Evolutionary conservation across 2,329 filamentous ascomycete genomes (phyloP), one percentile per base, ranked within the genome.

Genomic region (Coniella vitis): DNA sequence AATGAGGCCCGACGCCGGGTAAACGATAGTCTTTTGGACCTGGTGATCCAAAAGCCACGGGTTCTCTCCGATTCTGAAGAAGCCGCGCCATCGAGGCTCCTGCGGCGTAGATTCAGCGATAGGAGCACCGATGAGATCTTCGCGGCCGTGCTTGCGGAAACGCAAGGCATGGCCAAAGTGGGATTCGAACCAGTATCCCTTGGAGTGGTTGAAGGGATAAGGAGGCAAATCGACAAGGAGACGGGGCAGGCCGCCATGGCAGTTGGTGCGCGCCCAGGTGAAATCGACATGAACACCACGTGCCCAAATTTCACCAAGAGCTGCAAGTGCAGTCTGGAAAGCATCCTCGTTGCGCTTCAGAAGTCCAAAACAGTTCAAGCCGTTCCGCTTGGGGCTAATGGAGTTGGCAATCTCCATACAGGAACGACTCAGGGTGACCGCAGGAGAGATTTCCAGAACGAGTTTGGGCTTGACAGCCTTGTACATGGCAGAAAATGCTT

Each of bases 191-290:
- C 76, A 79, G 57, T 78, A 76, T 1, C 58, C 62, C 21, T 68
- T 73, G 21, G 63, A 60, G 50, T 79, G 76, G 25, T 79, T 76
- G 75, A 76, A 80, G 2, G 72, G 68, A 51, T 79, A 79, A 1
- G 68, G 64, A 2, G 77, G 76, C 29, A 80, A 58, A 49, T 72
- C 68, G 1, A 64, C 56, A 3, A 79, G 60, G 17, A 68, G 49
- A 45, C 58, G 17, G 9, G 52, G 52, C 21, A 49, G 22, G 8
- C 20, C 7, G 3, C 49, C 52, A 29, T 54, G 46, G 21, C 46
- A 48, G 37, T 49, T 49, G 16, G 14, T 55, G 17, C 64, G 55
- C 17, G 65, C 55, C 13, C 56, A 57, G 4, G 62, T 53, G 55
- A 72, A 60, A 17, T 67, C 54, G 3, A 68, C 38, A 1, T 52